Conservation (phyloP, 192 early-diverging fungal genomes). For the Linnemannia schmuckeri region DNA sequence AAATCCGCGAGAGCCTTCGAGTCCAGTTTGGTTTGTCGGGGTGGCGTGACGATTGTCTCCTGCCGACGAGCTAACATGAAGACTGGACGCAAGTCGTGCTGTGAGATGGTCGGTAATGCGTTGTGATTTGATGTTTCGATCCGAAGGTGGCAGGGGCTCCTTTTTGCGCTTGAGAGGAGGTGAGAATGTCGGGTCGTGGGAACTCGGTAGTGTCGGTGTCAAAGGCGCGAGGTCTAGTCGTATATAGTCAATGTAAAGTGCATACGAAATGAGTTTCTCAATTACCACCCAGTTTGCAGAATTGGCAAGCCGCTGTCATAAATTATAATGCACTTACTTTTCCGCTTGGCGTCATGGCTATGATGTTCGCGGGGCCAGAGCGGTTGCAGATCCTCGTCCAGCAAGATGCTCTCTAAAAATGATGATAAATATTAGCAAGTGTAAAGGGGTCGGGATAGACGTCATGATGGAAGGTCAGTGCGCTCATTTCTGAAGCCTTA, state of each 20-base stretch:
- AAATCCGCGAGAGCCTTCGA: slow-evolving; percentile 37
- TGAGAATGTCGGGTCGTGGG: slow-evolving; percentile 47
- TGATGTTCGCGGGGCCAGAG: slow-evolving; percentile 47
- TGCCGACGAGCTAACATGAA: slow-evolving; percentile 36
- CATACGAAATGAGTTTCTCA: neutral
- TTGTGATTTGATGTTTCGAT: slow-evolving; percentile 43
- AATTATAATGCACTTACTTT: slow-evolving; percentile 11
- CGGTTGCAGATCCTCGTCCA: slow-evolving; percentile 48
- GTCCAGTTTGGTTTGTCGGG: slow-evolving; percentile 20
- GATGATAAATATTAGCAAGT: neutral
- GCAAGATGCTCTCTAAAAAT: slow-evolving; percentile 46
- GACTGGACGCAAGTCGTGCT: slow-evolving; percentile 39
- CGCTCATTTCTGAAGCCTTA: neutral
- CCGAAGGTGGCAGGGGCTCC: slow-evolving; percentile 23
- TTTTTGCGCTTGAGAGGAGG: slow-evolving; percentile 53
- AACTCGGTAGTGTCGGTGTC: slow-evolving; percentile 25
- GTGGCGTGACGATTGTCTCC: neutral
- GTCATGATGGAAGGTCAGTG: neutral
- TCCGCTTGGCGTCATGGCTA: slow-evolving; percentile 39
- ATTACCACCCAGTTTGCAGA: neutral
- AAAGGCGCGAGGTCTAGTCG: slow-evolving; percentile 16
- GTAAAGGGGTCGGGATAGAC: neutral
- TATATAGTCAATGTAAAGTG: neutral
- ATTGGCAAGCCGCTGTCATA: neutral
- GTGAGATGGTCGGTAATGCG: slow-evolving; percentile 51